Conservation (phyloP, 257 asterid genomes). For the Agastache rugosa region DNA sequence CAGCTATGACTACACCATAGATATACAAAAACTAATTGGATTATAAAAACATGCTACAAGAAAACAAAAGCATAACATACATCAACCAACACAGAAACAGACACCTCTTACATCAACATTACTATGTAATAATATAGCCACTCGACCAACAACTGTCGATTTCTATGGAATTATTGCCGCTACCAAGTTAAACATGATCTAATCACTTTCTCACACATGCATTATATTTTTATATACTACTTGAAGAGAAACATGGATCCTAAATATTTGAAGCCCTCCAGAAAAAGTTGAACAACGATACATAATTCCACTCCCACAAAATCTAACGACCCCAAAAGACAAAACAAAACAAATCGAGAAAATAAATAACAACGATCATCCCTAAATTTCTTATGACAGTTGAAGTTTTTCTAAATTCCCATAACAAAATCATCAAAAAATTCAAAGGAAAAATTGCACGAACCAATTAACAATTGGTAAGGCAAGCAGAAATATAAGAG, state of each 20-base stretch:
- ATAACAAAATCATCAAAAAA: conserved; percentile 36
- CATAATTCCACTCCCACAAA: conserved; percentile 26
- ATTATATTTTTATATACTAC: neutral
- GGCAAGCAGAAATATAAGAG: neutral
- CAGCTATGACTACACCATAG: neutral
- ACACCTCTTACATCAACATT: neutral
- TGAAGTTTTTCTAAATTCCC: neutral
- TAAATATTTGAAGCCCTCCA: neutral
- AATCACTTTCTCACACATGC: conserved; percentile 8
- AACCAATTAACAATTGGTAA: conserved; percentile 15
- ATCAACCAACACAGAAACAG: neutral
- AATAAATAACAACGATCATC: conserved; percentile 19
- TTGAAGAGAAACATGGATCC: conserved; percentile 1
- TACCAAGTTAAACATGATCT: conserved; percentile 14
- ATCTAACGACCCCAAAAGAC: neutral
- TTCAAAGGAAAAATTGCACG: conserved; percentile 29
- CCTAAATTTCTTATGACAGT: neutral
- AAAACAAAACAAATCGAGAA: neutral
- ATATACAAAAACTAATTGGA: neutral
- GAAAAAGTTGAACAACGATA: neutral
- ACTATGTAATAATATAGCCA: neutral
- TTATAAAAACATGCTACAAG: conserved; percentile 11
- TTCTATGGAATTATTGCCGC: neutral
- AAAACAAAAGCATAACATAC: neutral
- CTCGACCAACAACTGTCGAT: neutral